phyloP scores from a whole-genome alignment of 441 rosid genomes.

The Populus hybrid region DNA sequence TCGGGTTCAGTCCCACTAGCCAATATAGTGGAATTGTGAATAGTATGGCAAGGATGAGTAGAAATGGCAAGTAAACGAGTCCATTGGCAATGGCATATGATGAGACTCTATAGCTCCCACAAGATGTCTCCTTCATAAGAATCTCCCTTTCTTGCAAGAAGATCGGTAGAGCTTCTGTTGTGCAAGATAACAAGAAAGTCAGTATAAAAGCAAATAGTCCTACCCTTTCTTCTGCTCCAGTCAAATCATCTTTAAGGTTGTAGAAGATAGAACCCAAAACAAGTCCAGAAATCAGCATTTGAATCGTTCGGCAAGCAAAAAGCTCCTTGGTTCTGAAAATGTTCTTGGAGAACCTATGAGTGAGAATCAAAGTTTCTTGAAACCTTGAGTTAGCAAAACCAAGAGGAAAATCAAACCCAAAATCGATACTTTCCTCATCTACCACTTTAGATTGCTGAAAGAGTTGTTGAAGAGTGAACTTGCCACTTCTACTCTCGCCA shows the following conservation, averaged over 20 bases:
- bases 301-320: conserved; percentile 74
- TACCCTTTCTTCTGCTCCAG: conserved; percentile 77
- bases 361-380: conserved; percentile 63
- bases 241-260: conserved; percentile 49
- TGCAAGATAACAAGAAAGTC: conserved; percentile 77
- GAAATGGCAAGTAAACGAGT: conserved; percentile 84
- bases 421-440: conserved; percentile 49
- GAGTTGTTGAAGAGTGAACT: conserved; percentile 75
- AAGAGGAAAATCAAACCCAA: conserved; percentile 29
- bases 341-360: conserved; percentile 86
- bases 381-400: conserved; percentile 69
- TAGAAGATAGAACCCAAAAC: conserved; percentile 82
- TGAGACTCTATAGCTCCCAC: conserved; percentile 86
- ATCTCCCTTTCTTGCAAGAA: conserved; percentile 93
- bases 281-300: conserved; percentile 75
- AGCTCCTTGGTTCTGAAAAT: conserved; percentile 82
- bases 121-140: conserved; percentile 79
- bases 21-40: conserved; percentile 80
- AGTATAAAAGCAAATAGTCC: conserved; percentile 86
- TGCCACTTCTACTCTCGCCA: conserved; percentile 41
- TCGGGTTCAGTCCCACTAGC: conserved; percentile 72
- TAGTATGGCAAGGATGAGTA: conserved; percentile 66
- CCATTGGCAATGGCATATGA: conserved; percentile 85
- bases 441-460: conserved; percentile 73
- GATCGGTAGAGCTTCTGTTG: conserved; percentile 88